Evolutionary conservation across 345 rosid species (phyloP).

Genomic region (Murraya paniculata): DNA sequence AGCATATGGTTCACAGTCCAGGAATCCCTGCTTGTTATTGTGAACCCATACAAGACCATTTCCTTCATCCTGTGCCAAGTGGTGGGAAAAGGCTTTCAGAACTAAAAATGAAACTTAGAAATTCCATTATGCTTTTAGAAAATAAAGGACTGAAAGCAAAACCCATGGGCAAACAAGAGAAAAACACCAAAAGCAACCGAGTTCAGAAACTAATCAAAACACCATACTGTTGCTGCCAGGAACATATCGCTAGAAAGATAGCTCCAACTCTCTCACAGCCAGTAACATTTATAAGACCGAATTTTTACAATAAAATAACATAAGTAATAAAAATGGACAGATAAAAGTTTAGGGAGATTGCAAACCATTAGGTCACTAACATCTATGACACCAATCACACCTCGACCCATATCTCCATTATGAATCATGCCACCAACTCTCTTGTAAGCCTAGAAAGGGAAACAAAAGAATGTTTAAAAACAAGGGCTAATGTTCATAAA

Average conservation of each 20-base stretch:
- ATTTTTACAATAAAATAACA: neutral
- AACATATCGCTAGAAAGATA: neutral
- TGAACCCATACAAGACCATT: conserved; percentile 31
- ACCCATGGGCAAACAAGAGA: conserved; percentile 1
- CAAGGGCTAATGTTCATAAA: neutral
- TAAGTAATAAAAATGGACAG: neutral
- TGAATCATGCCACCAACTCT: conserved; percentile 42
- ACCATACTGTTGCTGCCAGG: neutral
- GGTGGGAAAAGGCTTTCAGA: neutral
- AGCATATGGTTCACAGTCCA: conserved; percentile 34
- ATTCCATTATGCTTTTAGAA: neutral
- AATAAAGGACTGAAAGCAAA: neutral
- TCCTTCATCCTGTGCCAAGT: conserved; percentile 17
- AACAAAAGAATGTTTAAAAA: neutral
- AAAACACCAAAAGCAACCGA: neutral
- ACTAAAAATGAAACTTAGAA: neutral
- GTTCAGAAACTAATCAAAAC: neutral
- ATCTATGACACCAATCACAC: conserved; percentile 37
- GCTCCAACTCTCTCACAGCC: conserved; percentile 2
- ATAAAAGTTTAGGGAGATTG: neutral
- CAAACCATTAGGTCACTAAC: conserved; percentile 36
- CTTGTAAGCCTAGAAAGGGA: conserved; percentile 29
- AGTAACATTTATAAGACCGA: neutral
- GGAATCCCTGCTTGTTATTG: conserved; percentile 34
- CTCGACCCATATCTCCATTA: conserved; percentile 33